These are phyloP conservation scores for Pyrenula aspistea DNA, from an alignment of 495 filamentous ascomycete genomes.

Conservation along the genomic window DNA sequence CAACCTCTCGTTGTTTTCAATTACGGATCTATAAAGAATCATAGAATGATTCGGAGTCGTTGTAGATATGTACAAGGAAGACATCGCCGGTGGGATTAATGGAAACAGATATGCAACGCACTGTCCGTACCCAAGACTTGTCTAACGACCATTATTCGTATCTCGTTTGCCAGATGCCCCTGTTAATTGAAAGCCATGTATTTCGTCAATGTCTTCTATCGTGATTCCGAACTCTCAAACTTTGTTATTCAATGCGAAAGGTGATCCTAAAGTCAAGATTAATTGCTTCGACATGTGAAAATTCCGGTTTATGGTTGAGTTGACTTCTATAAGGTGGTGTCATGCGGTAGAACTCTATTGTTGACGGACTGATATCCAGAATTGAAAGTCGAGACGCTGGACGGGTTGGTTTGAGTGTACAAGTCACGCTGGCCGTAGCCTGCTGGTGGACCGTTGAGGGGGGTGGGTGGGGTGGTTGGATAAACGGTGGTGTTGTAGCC, in stretches of 20 bases:
- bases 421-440: neutral
- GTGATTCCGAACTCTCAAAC: neutral
- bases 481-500: neutral
- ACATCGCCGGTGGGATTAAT: too few species aligned
- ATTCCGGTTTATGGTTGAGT: too few species aligned
- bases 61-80: too few species aligned
- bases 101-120: too few species aligned
- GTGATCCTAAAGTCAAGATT: neutral
- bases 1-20: too few species aligned
- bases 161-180: neutral
- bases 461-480: neutral
- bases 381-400: neutral
- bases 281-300: neutral
- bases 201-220: neutral
- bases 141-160: too few species aligned
- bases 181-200: neutral
- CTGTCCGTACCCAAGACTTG: too few species aligned
- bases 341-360: neutral
- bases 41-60: too few species aligned
- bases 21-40: too few species aligned
- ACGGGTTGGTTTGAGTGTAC: too few species aligned
- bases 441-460: neutral
- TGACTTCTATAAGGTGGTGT: neutral
- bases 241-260: neutral
- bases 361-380: neutral